Evolutionary conservation across 768 basidiomycete species (phyloP).

Genomic region (Boletus rufocinnamomeus): DNA sequence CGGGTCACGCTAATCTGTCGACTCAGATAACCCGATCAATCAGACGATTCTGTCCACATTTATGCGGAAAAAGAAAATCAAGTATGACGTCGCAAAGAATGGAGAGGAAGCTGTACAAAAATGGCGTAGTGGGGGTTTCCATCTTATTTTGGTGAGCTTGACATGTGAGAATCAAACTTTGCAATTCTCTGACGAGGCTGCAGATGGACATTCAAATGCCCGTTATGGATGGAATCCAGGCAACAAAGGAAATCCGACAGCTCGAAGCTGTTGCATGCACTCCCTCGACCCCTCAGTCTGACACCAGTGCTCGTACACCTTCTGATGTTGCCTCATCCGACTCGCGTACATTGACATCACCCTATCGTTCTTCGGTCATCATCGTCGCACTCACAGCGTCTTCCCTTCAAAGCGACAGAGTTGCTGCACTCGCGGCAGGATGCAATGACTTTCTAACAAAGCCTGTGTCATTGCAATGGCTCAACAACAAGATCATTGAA

Average conservation of each 20-base stretch:
- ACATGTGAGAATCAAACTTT: neutral
- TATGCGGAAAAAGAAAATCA: conserved; percentile 95
- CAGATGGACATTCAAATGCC: conserved; percentile 99
- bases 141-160: conserved; percentile 86
- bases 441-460: conserved; percentile 99
- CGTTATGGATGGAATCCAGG: conserved; percentile 97
- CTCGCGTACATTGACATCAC: conserved; percentile 52
- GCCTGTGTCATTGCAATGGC: conserved; percentile 92
- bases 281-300: conserved; percentile 65
- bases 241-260: conserved; percentile 92
- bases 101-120: conserved; percentile 95
- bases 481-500: conserved; percentile 97
- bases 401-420: conserved; percentile 91
- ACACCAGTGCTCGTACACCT: conserved; percentile 48
- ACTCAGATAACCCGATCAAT: conserved; percentile 94
- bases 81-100: conserved; percentile 91
- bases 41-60: conserved; percentile 97
- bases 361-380: conserved; percentile 92
- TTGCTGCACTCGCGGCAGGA: conserved; percentile 95
- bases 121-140: conserved; percentile 91
- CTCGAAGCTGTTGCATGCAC: conserved; percentile 76
- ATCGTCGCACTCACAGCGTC: conserved; percentile 99
- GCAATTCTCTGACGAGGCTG: conserved; percentile 15
- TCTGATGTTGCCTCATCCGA: conserved; percentile 54
- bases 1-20: conserved; percentile 15